Conservation (phyloP, 1,139 yeast species). For the Hansenula sp. region DNA sequence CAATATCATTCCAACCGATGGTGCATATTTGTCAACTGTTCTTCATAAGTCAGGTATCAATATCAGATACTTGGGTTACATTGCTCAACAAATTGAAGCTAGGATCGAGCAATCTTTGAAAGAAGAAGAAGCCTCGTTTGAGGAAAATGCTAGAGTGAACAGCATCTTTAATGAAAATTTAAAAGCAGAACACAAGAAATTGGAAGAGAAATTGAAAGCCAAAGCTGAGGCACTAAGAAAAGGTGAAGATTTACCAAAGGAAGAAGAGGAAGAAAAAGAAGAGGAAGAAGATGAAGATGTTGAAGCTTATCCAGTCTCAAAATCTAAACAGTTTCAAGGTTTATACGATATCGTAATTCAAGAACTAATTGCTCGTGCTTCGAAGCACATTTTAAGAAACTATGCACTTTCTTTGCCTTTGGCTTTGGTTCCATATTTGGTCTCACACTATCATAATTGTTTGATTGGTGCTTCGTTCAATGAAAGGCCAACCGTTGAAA, state of each 20-base stretch:
- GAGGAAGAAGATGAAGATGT: constrained; percentile 33
- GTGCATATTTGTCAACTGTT: constrained; percentile 61
- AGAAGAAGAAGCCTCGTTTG: constrained; percentile 24
- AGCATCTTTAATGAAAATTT: constrained; percentile 28
- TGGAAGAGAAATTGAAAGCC: constrained; percentile 17
- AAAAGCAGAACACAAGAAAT: constrained; percentile 25
- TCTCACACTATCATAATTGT: constrained; percentile 72
- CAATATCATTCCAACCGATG: constrained; percentile 70
- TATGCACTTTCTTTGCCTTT: constrained; percentile 47
- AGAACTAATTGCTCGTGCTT: constrained; percentile 77
- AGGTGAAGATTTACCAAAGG: constrained; percentile 32
- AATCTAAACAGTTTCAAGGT: constrained; percentile 35
- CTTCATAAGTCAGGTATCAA: constrained; percentile 85
- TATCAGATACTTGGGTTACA: constrained; percentile 77
- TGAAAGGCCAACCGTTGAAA: constrained; percentile 37
- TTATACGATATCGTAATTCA: constrained; percentile 48
- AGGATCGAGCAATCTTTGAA: constrained; percentile 17
- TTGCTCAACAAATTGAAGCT: constrained; percentile 34
- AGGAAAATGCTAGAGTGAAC: constrained; percentile 27
- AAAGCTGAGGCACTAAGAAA: constrained; percentile 33
- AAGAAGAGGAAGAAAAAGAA: constrained; percentile 31
- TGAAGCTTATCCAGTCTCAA: constrained; percentile 24
- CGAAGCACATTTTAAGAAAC: constrained; percentile 68
- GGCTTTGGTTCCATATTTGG: constrained; percentile 51
- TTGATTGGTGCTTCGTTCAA: constrained; percentile 53